These are phyloP conservation scores for Pythium monospermum DNA, from an alignment of 352 stramenopile species.

Conservation along the genomic window DNA sequence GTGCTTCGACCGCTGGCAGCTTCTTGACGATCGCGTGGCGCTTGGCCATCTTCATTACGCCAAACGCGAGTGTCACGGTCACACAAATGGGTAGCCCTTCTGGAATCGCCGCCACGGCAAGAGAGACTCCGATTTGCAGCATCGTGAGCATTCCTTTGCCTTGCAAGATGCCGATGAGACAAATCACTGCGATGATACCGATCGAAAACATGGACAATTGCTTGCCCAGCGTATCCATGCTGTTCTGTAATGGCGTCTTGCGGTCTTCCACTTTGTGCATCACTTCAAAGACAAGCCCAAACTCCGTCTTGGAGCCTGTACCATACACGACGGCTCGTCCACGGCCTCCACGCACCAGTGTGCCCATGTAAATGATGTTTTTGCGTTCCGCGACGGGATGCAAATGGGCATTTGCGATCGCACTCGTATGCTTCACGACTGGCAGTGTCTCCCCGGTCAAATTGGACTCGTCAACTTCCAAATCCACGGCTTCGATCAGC, in stretches of 20 bases:
- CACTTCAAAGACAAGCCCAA: slow-evolving; percentile 94
- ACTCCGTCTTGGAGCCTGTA: slow-evolving; percentile 94
- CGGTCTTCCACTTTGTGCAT: slow-evolving; percentile 91
- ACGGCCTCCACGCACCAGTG: slow-evolving; percentile 89
- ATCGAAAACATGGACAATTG: slow-evolving; percentile 93
- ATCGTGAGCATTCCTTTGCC: slow-evolving; percentile 93
- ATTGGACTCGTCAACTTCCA: slow-evolving; percentile 93
- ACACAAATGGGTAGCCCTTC: slow-evolving; percentile 79
- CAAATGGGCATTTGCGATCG: slow-evolving; percentile 60
- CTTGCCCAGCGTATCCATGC: slow-evolving; percentile 96
- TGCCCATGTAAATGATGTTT: slow-evolving; percentile 97
- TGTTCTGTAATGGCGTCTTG: slow-evolving; percentile 92
- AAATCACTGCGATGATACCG: slow-evolving; percentile 92
- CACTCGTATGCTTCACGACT: slow-evolving; percentile 61
- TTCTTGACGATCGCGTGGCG: slow-evolving; percentile 87
- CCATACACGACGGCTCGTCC: slow-evolving; percentile 92
- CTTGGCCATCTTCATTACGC: slow-evolving; percentile 86
- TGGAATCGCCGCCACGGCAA: slow-evolving; percentile 70
- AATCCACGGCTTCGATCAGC: slow-evolving; percentile 83
- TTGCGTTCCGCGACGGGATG: slow-evolving; percentile 75
- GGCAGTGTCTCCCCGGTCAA: slow-evolving; percentile 92
- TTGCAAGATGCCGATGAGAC: slow-evolving; percentile 88
- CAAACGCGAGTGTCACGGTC: slow-evolving; percentile 72
- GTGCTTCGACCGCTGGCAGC: slow-evolving; percentile 71
- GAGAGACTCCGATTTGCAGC: slow-evolving; percentile 94